Base-by-base conservation (phyloP, 2,329 filamentous ascomycete genomes). In the Nothophaeocryptopus gaeumannii region DNA sequence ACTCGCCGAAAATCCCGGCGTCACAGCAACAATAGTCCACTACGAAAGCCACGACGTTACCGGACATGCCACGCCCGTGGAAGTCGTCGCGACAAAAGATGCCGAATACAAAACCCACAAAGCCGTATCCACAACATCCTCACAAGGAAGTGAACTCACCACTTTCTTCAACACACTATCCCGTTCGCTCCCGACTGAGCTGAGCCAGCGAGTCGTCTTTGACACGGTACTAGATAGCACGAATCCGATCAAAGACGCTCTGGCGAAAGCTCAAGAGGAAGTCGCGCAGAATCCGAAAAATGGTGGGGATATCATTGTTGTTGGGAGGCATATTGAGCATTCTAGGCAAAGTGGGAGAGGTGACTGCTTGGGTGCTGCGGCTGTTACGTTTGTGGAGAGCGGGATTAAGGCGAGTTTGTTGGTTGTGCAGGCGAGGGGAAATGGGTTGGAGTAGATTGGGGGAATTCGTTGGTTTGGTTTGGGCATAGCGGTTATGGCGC, bases 21-120 rank as follows among this genome's bases (percentile, higher is more conserved):
- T 96, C 20, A 91, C 88, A 0, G 88, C 84, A 0, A 92, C 88
- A 0, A 79, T 96, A 30, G 74, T 86, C 1, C 83, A 84, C 53
- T 76, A 88, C 49, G 67, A 73, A 33, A 58, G 68, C 2, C 57
- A 43, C n/a, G 53, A 58, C 12, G 39, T 20, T 9, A 45, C 48
- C 8, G 40, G 50, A 9, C 38, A 50, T 11, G 45, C 47, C 2
- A 31, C 50, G 2, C 29, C 67, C 1, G 58, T 43, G 10, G 53
- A 53, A n/a, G 38, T 39, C 12, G 34, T 46, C 7, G 36, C 47
- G 11, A 36, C 54, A 14, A 54, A 55, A 35, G 50, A 43, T 11
- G 15, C 49, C 13, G 54, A 54, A 12, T 44, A 39, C 12, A 55
- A 51, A n/a, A 44, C 48, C 9, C 31, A 47, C 20, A 48, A 36